Evolutionary conservation across 768 basidiomycete species (phyloP).

Genomic region (Tricholoma furcatifolium): DNA sequence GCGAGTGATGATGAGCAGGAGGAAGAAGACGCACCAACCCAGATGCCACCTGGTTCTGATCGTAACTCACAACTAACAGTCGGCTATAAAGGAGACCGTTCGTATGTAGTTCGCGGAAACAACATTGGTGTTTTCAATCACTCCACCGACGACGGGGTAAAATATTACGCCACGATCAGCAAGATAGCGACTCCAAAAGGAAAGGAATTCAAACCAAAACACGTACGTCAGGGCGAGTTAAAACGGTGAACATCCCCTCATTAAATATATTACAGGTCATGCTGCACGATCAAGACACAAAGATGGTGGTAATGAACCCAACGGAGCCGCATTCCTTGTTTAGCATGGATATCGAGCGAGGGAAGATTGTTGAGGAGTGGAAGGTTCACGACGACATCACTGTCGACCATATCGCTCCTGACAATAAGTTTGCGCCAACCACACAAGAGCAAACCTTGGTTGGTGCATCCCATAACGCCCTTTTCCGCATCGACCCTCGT

Average conservation of each 20-base stretch:
- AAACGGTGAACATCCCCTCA: conserved; percentile 7
- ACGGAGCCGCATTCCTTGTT: conserved; percentile 78
- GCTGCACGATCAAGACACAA: conserved; percentile 94
- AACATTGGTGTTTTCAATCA: conserved; percentile 91
- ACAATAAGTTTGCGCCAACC: conserved; percentile 92
- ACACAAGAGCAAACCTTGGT: conserved; percentile 91
- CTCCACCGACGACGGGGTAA: conserved; percentile 64
- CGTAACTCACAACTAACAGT: conserved; percentile 89
- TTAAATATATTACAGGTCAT: conserved; percentile 61
- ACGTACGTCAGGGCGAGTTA: conserved; percentile 46
- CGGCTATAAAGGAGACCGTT: conserved; percentile 93
- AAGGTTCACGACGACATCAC: conserved; percentile 89
- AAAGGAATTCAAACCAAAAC: conserved; percentile 79
- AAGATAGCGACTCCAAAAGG: conserved; percentile 79
- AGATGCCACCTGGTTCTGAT: conserved; percentile 52
- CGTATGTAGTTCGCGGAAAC: conserved; percentile 89
- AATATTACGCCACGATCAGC: conserved; percentile 86
- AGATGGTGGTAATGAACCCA: conserved; percentile 92
- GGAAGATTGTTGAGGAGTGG: conserved; percentile 98
- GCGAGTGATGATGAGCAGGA: conserved; percentile 40
- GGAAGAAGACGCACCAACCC: conserved; percentile 43
- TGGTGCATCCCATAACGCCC: conserved; percentile 89
- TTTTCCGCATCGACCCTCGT: conserved; percentile 98
- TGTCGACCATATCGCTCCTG: conserved; percentile 88
- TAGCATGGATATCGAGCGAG: conserved; percentile 89